Evolutionary conservation across 768 basidiomycete species (phyloP).

Genomic region (Suillus subaureus): DNA sequence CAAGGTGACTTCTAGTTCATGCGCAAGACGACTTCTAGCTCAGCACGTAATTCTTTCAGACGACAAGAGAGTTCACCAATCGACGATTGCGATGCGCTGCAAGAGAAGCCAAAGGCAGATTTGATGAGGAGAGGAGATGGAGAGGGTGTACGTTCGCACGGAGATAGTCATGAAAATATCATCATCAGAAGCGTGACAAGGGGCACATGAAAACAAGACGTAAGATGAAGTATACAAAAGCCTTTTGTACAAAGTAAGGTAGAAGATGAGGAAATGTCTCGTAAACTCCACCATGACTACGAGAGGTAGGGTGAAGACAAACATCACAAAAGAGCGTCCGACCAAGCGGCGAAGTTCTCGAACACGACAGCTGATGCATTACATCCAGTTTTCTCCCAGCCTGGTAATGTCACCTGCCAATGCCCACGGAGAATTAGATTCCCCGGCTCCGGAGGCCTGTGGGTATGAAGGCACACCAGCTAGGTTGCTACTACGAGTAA

Average conservation of each 20-base stretch:
- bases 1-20: background rate
- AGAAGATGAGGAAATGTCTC: conserved; percentile 12
- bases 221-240: conserved; percentile 31
- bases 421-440: conserved; percentile 59
- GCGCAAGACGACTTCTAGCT: background rate
- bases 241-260: conserved; percentile 21
- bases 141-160: conserved; percentile 12
- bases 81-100: background rate
- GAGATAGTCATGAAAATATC: conserved; percentile 42
- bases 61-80: background rate
- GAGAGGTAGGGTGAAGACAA: conserved; percentile 23
- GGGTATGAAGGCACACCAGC: conserved; percentile 52
- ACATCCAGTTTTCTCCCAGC: conserved; percentile 54
- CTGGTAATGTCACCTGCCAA: conserved; percentile 55
- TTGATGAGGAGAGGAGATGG: conserved; percentile 1
- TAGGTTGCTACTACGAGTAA: conserved; percentile 57
- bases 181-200: conserved; percentile 42
- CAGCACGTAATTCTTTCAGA: background rate
- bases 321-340: conserved; percentile 41
- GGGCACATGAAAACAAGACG: conserved; percentile 37
- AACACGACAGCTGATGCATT: conserved; percentile 18
- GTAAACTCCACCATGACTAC: conserved; percentile 14
- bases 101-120: background rate
- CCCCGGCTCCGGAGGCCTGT: conserved; percentile 57
- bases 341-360: conserved; percentile 40